Conservation (phyloP, 192 early-diverging fungal genomes). For the Coemansia biformis region DNA sequence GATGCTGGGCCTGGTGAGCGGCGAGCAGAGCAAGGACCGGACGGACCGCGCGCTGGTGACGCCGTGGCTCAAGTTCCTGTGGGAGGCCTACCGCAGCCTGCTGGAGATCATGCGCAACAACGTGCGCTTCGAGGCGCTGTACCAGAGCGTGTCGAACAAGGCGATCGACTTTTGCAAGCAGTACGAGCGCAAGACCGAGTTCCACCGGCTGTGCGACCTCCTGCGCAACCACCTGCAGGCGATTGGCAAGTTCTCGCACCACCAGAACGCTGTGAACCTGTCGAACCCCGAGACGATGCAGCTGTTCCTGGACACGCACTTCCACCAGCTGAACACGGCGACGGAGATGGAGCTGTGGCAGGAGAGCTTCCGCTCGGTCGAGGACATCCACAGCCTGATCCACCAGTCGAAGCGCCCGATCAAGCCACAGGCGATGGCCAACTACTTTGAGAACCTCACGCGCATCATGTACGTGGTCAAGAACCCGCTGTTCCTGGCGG, state of each 20-base stretch:
- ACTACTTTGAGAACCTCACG: conserved; percentile 98
- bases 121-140: conserved; percentile 85
- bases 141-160: conserved; percentile 85
- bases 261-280: conserved; percentile 89
- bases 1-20: conserved; percentile 90
- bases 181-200: conserved; percentile 96
- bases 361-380: conserved; percentile 93
- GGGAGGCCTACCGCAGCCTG: conserved; percentile 98
- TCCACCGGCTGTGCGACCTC: conserved; percentile 95
- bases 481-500: conserved; percentile 97
- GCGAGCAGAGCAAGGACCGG: conserved; percentile 90
- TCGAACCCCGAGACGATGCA: conserved; percentile 95
- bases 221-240: conserved; percentile 90
- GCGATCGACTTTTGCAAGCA: conserved; percentile 96
- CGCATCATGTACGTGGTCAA: conserved; percentile 95
- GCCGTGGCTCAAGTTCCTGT: conserved; percentile 98
- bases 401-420: conserved; percentile 85
- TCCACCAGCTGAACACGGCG: conserved; percentile 92
- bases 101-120: conserved; percentile 97
- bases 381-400: conserved; percentile 95
- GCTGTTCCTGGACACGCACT: conserved; percentile 93
- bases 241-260: conserved; percentile 82
- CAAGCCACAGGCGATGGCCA: conserved; percentile 92
- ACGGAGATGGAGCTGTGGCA: conserved; percentile 98
- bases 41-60: conserved; percentile 97